Base-by-base conservation (phyloP, 306 rosid genomes). In the Sophora flavescens region DNA sequence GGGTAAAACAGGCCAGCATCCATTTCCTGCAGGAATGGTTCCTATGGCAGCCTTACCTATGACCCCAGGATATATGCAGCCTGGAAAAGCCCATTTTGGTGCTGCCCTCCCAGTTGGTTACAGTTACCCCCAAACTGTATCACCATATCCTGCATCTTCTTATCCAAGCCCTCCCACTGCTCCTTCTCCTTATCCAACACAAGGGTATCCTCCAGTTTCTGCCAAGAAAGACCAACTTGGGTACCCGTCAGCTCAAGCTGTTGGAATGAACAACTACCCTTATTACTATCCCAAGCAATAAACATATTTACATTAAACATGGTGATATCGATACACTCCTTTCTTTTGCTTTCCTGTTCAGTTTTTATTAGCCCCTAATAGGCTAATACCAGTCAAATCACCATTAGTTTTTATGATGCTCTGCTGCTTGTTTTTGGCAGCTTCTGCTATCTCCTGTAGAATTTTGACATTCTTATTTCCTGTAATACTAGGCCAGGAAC, bases 201-300 rank as follows among this genome's bases (percentile, higher is more conserved):
- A 85, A 68, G 85, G 87, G 14, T 93, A 92, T 74, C 82, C 89
- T 72, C 80, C 87, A 8, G 81, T 77, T 62, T 53, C 82, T 41
- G 73, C 52, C 1, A 85, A 76, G 87, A 88, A 86, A 59, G 90
- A 89, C 6, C 82, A 79, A 56, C 50, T 61, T 50, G 86, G 89
- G 26, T 50, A 63, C 26, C 85, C 81, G 13, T 79, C 89, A n/a
- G 61, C 86, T 38, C 73, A 80, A n/a, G 74, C 86, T 56, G 60
- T 86, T 52, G 93, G 88, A 83, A 84, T 80, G 86, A 89, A 83
- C 18, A 85, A 80, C 30, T 91, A 87, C 79, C 92, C 93, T 11
- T 92, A 90, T 79, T 90, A 87, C 80, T 71, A 76, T 50, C 80
- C 88, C 62, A 90, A 90, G 71, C 89, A 83, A 75, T 90, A 81